phyloP scores from a whole-genome alignment of 768 basidiomycete genomes.

The Podaxis sp. region DNA sequence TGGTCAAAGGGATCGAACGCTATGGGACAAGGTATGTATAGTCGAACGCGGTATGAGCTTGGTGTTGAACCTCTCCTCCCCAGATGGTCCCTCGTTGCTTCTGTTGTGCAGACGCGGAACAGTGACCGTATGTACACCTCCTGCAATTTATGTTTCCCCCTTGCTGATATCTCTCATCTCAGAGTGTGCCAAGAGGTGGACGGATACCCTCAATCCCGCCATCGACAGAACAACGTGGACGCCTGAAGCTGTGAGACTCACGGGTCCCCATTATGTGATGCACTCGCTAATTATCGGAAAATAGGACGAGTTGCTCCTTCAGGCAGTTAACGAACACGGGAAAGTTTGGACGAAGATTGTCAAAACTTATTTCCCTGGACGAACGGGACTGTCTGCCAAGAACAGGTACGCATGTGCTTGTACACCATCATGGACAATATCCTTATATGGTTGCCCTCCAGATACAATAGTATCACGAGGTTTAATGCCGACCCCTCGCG shows the following conservation, averaged over 20 bases:
- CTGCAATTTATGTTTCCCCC: slow-evolving; percentile 5
- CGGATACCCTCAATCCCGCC: slow-evolving; percentile 57
- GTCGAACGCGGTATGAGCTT: background rate
- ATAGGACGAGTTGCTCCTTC: slow-evolving; percentile 52
- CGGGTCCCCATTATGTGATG: background rate
- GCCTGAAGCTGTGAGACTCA: slow-evolving; percentile 42
- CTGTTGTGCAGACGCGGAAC: slow-evolving; percentile 53
- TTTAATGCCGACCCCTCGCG: slow-evolving; percentile 41
- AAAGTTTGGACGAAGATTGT: slow-evolving; percentile 65
- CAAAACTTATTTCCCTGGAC: slow-evolving; percentile 57
- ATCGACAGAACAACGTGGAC: slow-evolving; percentile 63
- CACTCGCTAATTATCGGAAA: slow-evolving; percentile 10
- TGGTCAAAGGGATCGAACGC: slow-evolving; percentile 53
- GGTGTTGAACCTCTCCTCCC: slow-evolving; percentile 4
- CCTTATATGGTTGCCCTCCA: slow-evolving; percentile 19
- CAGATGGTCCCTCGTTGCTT: slow-evolving; percentile 60
- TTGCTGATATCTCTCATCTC: slow-evolving; percentile 17
- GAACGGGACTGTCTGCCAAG: slow-evolving; percentile 59
- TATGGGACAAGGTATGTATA: slow-evolving; percentile 50
- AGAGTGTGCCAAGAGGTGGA: slow-evolving; percentile 66
- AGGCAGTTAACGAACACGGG: slow-evolving; percentile 53
- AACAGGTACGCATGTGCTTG: slow-evolving; percentile 40
- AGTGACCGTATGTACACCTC: slow-evolving; percentile 49
- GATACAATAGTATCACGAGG: slow-evolving; percentile 53
- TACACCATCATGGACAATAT: slow-evolving; percentile 4